Percentiles rank a stretch among this genome's conserved stretches.
These are phyloP conservation scores for Inga laurina DNA, from an alignment of 306 rosid species.

Conservation along the genomic window DNA sequence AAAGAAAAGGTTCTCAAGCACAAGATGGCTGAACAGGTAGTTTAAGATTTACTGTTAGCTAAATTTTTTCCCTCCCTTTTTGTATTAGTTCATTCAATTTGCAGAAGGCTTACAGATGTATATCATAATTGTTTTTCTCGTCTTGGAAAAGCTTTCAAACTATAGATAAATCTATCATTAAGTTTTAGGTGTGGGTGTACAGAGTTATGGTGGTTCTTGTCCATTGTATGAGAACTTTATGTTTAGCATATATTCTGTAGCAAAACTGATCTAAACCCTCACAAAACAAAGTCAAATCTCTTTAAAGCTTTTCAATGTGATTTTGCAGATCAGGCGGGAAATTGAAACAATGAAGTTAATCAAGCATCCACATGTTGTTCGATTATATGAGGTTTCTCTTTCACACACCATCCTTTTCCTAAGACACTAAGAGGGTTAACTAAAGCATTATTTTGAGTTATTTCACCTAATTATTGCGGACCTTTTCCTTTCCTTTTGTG, in stretches of 20 bases:
- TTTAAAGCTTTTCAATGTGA: slow-evolving; percentile 18
- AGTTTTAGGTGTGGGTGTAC: slow-evolving; percentile 14
- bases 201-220: slow-evolving; percentile 16
- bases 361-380: slow-evolving; percentile 96
- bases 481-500: too few species aligned
- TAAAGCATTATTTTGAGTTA: too few species aligned
- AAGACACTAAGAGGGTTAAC: not conserved
- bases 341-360: slow-evolving; percentile 93
- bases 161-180: slow-evolving; percentile 17
- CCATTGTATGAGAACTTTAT: not conserved
- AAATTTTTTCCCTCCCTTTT: not conserved
- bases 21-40: slow-evolving; percentile 98
- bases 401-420: slow-evolving; percentile 1
- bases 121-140: slow-evolving; percentile 14
- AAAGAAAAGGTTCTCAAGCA: slow-evolving; percentile 97
- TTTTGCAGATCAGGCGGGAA: slow-evolving; percentile 82
- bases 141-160: slow-evolving; percentile 10
- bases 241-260: not conserved
- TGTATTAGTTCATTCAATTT: not conserved
- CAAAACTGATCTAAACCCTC: slow-evolving; percentile 13
- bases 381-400: slow-evolving; percentile 70
- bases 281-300: slow-evolving; percentile 13
- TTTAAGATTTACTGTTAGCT: not conserved
- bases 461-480: too few species aligned
- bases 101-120: not conserved